These are phyloP conservation scores for Thalassiosira mediterranea DNA, from an alignment of 352 stramenopile species.

Conservation along the genomic window DNA sequence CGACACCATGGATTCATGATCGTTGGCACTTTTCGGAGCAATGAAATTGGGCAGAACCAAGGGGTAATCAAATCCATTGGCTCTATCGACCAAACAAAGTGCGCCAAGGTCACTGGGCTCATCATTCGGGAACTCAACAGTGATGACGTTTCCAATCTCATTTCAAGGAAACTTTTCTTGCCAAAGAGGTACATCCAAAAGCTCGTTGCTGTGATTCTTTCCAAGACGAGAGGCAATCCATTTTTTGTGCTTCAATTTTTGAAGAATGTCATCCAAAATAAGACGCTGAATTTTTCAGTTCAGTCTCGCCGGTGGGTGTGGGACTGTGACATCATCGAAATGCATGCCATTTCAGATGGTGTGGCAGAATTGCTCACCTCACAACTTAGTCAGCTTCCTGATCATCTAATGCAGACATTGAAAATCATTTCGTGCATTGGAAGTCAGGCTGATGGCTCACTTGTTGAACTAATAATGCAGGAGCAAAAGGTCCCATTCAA, in stretches of 20 bases:
- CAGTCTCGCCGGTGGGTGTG: slow-evolving; percentile 10
- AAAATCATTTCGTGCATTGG: background rate
- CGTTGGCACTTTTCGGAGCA: slow-evolving; percentile 19
- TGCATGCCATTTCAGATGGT: slow-evolving; percentile 16
- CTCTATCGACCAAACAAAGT: slow-evolving; percentile 3
- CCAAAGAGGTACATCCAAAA: slow-evolving; percentile 14
- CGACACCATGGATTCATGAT: slow-evolving; percentile 10
- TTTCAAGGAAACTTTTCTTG: slow-evolving; percentile 33
- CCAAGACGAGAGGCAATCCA: slow-evolving; percentile 13
- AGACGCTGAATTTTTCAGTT: slow-evolving; percentile 22
- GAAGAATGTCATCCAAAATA: slow-evolving; percentile 16
- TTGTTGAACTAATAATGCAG: slow-evolving; percentile 18
- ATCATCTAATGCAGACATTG: background rate
- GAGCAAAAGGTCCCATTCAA: slow-evolving; percentile 25
- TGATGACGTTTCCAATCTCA: slow-evolving; percentile 15
- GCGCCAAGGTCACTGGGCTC: slow-evolving; percentile 16
- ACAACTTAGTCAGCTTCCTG: background rate
- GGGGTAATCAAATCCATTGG: slow-evolving; percentile 9
- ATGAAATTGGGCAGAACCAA: slow-evolving; percentile 12
- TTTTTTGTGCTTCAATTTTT: slow-evolving; percentile 38
- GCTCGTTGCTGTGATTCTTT: slow-evolving; percentile 15
- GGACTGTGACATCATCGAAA: slow-evolving; percentile 19
- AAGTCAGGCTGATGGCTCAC: slow-evolving; percentile 17
- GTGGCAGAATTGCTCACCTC: slow-evolving; percentile 17
- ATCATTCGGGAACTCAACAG: slow-evolving; percentile 19